Evolutionary conservation across 331 rosid genomes (phyloP).

Genomic region (Arachis monticola): DNA sequence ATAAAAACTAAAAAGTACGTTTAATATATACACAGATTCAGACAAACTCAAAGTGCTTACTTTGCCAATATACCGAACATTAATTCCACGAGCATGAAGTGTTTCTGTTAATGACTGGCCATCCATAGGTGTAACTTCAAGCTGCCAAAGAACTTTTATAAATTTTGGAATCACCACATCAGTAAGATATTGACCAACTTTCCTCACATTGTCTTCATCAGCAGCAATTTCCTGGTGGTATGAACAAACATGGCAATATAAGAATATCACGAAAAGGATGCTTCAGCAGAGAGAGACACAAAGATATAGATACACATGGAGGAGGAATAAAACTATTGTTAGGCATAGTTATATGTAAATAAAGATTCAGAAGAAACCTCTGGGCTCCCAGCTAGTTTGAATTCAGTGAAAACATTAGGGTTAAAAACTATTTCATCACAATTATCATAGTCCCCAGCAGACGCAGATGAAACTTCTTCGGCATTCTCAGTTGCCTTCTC

Average conservation of each 20-base stretch:
- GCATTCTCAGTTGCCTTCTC: conserved; percentile 45
- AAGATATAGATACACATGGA: background rate
- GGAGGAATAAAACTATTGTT: background rate
- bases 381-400: conserved; percentile 68
- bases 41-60: conserved; percentile 43
- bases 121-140: conserved; percentile 83
- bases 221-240: conserved; percentile 64
- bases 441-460: conserved; percentile 35
- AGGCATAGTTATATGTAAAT: background rate
- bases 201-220: conserved; percentile 72
- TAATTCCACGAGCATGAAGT: conserved; percentile 85
- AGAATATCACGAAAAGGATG: background rate
- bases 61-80: conserved; percentile 80
- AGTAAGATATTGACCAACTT: conserved; percentile 62
- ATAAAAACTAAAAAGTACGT: no score
- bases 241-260: conserved; percentile 22
- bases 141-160: conserved; percentile 71
- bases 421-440: conserved; percentile 55
- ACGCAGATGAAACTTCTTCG: conserved; percentile 40
- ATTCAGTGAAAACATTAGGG: conserved; percentile 78
- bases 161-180: conserved; percentile 78
- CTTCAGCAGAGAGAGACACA: background rate
- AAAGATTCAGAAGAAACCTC: conserved; percentile 51
- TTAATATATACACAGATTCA: no score
- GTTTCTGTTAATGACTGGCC: conserved; percentile 85